Conservation (phyloP, 768 basidiomycete genomes). For the Megacollybia marginata region DNA sequence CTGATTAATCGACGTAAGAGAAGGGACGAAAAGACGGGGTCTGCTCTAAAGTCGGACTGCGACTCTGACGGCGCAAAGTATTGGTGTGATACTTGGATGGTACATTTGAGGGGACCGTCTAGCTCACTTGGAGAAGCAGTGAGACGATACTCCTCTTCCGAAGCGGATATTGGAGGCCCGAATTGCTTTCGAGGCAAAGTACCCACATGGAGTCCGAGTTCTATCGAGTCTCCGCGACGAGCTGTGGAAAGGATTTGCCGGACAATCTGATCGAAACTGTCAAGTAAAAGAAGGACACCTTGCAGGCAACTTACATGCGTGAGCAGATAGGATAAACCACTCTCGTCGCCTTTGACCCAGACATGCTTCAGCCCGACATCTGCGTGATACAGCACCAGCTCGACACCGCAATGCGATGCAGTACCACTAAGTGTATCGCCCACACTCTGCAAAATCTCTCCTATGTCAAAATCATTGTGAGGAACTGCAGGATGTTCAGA, state of each 20-base stretch:
- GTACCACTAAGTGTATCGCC: conserved; percentile 83
- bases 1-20: conserved; percentile 54
- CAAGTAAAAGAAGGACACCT: conserved; percentile 6
- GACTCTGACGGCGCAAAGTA: conserved; percentile 15
- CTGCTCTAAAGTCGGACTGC: conserved; percentile 33
- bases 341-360: conserved; percentile 79
- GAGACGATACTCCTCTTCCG: conserved; percentile 13
- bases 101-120: conserved; percentile 32
- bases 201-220: conserved; percentile 68
- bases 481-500: conserved; percentile 8
- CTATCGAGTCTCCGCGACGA: conserved; percentile 72
- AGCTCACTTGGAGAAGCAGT: conserved; percentile 16
- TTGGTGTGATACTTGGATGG: conserved; percentile 44
- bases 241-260: conserved; percentile 74
- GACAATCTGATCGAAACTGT: conserved; percentile 47
- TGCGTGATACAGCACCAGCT: conserved; percentile 85
- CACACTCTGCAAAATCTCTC: conserved; percentile 82
- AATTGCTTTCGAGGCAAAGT: conserved; percentile 14
- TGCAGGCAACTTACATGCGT: conserved; percentile 61
- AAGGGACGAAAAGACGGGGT: conserved; percentile 36
- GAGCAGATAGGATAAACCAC: conserved; percentile 72
- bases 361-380: conserved; percentile 86
- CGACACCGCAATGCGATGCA: conserved; percentile 79
- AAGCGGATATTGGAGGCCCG: conserved; percentile 23
- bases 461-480: conserved; percentile 79